Evolutionary conservation across 73 alveolate genomes (phyloP).

Genomic region (Symbiodinium natans): DNA sequence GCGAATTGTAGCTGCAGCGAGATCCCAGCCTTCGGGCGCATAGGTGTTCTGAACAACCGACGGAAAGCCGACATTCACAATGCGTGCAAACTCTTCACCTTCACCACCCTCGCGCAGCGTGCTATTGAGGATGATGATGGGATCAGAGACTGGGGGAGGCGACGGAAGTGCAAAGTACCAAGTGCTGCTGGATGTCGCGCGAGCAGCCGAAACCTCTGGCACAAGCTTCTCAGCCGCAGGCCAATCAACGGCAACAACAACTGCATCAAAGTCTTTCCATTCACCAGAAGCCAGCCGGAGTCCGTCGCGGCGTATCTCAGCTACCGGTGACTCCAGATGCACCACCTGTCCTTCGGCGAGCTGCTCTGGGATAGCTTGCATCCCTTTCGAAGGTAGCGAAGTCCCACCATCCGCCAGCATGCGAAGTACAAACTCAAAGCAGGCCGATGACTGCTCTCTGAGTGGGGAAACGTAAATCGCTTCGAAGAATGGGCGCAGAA

Average conservation of each 20-base stretch:
- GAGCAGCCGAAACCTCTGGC: neutral
- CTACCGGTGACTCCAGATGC: neutral
- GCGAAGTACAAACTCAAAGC: conserved; percentile 66
- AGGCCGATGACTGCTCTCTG: conserved; percentile 43
- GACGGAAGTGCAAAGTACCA: conserved; percentile 80
- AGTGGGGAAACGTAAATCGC: conserved; percentile 77
- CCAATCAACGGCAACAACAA: conserved; percentile 36
- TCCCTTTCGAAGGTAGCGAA: conserved; percentile 23
- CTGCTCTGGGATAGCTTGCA: conserved; percentile 25
- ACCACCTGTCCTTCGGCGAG: conserved; percentile 51
- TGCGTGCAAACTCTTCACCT: neutral
- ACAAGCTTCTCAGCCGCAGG: conserved; percentile 21
- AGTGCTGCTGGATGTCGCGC: conserved; percentile 42
- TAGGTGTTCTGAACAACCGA: conserved; percentile 42
- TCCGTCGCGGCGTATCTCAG: neutral
- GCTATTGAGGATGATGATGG: conserved; percentile 72
- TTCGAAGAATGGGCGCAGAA: conserved; percentile 61
- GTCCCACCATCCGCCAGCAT: conserved; percentile 79
- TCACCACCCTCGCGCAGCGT: neutral
- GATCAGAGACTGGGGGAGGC: conserved; percentile 48
- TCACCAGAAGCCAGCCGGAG: conserved; percentile 3
- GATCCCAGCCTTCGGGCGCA: conserved; percentile 68
- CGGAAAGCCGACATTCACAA: conserved; percentile 70
- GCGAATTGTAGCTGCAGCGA: conserved; percentile 74
- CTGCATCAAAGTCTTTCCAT: conserved; percentile 59